Conservation (phyloP, 441 rosid genomes). For the Bruguiera hainesii region DNA sequence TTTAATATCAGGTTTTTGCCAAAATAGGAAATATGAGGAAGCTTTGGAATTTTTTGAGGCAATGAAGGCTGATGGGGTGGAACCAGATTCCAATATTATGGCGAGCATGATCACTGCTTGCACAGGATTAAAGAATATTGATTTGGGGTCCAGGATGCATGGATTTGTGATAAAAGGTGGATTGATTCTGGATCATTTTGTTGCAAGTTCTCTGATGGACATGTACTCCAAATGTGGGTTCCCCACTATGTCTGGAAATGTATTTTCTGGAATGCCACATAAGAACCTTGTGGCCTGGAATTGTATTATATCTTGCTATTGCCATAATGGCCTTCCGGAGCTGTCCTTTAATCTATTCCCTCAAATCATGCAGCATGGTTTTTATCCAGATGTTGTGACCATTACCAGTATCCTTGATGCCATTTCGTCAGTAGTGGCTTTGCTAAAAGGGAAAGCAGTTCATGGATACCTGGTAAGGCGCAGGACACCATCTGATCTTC, state of each 20-base stretch:
- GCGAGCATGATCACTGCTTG: slow-evolving; percentile 54
- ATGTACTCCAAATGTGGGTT: slow-evolving; percentile 71
- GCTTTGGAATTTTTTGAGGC: slow-evolving; percentile 41
- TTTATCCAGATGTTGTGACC: slow-evolving; percentile 57
- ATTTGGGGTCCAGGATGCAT: slow-evolving; percentile 47
- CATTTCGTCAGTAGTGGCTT: slow-evolving; percentile 54
- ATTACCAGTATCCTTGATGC: slow-evolving; percentile 66
- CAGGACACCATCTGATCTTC: slow-evolving; percentile 41
- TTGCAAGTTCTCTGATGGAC: slow-evolving; percentile 67
- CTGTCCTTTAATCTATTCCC: slow-evolving; percentile 48
- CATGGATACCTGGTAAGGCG: slow-evolving; percentile 60
- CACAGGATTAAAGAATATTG: slow-evolving; percentile 44
- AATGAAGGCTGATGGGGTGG: slow-evolving; percentile 45
- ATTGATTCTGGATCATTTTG: slow-evolving; percentile 45
- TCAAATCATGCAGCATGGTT: slow-evolving; percentile 33
- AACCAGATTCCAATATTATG: slow-evolving; percentile 62
- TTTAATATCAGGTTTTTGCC: slow-evolving; percentile 64
- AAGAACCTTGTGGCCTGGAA: slow-evolving; percentile 76
- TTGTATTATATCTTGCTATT: slow-evolving; percentile 64
- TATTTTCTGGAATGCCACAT: slow-evolving; percentile 47
- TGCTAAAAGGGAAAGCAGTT: slow-evolving; percentile 56
- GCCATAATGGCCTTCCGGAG: slow-evolving; percentile 62
- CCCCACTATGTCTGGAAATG: slow-evolving; percentile 45
- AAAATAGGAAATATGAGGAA: slow-evolving; percentile 49
- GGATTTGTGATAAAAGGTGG: slow-evolving; percentile 53